Percentiles rank a stretch among this genome's conserved stretches.
phyloP scores from a whole-genome alignment of 2,329 filamentous ascomycete genomes.

The Colletotrichum horii region DNA sequence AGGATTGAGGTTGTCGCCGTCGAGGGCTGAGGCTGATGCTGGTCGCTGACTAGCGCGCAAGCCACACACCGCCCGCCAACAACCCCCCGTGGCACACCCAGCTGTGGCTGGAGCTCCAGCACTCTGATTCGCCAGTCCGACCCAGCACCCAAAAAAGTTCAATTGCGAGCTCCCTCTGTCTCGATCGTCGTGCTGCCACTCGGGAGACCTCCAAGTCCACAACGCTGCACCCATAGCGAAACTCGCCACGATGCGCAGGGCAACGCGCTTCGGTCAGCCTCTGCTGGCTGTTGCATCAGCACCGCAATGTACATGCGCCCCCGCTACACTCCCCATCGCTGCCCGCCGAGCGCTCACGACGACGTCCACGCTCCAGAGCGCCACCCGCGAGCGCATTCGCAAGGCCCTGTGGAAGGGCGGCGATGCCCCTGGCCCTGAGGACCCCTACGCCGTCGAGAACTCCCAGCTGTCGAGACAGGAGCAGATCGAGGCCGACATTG shows the following conservation, averaged over 20 bases:
- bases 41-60: background rate
- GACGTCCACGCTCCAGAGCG: constrained; percentile 36
- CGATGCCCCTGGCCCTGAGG: constrained; percentile 41
- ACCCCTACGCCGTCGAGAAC: constrained; percentile 41
- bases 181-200: background rate
- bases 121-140: constrained; percentile 9
- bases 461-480: constrained; percentile 34
- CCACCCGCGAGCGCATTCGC: constrained; percentile 41
- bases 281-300: constrained; percentile 32
- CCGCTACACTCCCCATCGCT: constrained; percentile 18
- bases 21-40: background rate
- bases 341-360: constrained; percentile 35
- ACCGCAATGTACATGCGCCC: constrained; percentile 18
- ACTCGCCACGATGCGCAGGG: constrained; percentile 43
- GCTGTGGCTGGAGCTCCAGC: constrained; percentile 7
- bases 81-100: background rate
- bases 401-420: constrained; percentile 43
- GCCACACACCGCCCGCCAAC: background rate
- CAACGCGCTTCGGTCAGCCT: constrained; percentile 42
- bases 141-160: constrained; percentile 22
- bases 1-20: background rate
- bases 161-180: constrained; percentile 15
- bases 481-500: constrained; percentile 26
- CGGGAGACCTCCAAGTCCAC: background rate
- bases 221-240: background rate